Evolutionary conservation across 306 rosid species (phyloP), one percentile per base, ranked within the genome.

Genomic region (Pyrus pyrifolia): DNA sequence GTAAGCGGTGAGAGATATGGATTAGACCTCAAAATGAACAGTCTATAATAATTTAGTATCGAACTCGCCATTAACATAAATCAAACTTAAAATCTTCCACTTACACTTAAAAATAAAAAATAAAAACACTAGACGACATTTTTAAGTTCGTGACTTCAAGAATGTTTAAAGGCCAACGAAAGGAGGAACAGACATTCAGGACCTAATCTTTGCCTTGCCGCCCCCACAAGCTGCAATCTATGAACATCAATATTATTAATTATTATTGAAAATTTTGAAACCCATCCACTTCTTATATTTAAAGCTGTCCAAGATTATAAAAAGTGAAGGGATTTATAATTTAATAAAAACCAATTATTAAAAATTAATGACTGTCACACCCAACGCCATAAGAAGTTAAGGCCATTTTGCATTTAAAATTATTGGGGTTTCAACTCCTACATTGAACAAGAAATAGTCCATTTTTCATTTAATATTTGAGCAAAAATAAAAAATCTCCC

Each of bases 391-490:
- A 81, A 81, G 66, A 73, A 72, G 78, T 75, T 86, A 77, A 79
- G 74, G 69, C 73, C 77, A 29, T 73, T 74, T 62, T 64, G 33
- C 18, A 71, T 64, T 73, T 65, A 71, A 72, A 12, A 29, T 40
- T 44, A 25, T 25, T 25, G 27, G 76, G 61, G 67, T 82, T 83
- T 71, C 82, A 87, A 84, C 86, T 86, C 87, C 88, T 80, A 82
- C 83, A 78, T 86, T 86, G 86, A 86, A 84, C 87, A 85, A 85
- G 81, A 84, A 85, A 81, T 52, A 64, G 91, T 86, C 79, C 76
- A 78, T 81, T 73, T 77, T 77, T 27, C 79, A 88, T 88, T 91
- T 65, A 87, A 82, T 87, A 87, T 83, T 78, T 19, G 75, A 71
- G 65, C 82, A 62, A 81, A 71, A 68, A 78, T 2, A 42, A 42